Evolutionary conservation across 176 grass and related monocot species (phyloP).

Genomic region (Echinochloa phyllopogon): DNA sequence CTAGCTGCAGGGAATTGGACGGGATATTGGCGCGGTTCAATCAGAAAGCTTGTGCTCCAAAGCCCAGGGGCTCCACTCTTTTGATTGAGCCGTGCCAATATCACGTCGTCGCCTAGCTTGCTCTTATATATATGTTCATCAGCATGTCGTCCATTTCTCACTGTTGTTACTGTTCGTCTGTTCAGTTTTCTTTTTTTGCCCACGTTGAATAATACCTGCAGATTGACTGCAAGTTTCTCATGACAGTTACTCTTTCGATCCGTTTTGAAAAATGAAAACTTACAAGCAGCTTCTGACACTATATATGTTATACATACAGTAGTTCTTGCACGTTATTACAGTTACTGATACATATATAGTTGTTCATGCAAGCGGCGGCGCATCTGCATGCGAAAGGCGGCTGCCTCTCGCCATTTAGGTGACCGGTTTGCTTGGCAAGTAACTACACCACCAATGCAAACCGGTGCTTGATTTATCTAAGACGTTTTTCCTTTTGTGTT

Average conservation of each 20-base stretch:
- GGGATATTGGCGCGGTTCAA: conserved; percentile 89
- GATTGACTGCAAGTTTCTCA: neutral
- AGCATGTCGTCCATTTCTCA: neutral
- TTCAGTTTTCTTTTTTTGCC: neutral
- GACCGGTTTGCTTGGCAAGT: too few species aligned
- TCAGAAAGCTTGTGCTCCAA: conserved; percentile 64
- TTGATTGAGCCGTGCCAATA: conserved; percentile 99
- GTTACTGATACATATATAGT: too few species aligned
- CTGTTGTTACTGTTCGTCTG: neutral
- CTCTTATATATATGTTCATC: neutral
- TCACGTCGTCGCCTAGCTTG: conserved; percentile 55
- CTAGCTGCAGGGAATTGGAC: neutral
- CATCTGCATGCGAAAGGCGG: too few species aligned
- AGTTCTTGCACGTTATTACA: too few species aligned
- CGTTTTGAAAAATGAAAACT: neutral
- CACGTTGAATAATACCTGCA: neutral
- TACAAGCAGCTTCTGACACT: too few species aligned
- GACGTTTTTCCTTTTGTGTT: too few species aligned
- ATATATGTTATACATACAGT: too few species aligned
- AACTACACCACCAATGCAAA: too few species aligned
- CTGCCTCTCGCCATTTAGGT: too few species aligned
- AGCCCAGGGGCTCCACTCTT: conserved; percentile 56
- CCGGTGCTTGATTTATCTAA: too few species aligned
- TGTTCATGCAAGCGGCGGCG: too few species aligned
- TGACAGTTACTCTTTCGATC: neutral